Conservation (phyloP, 441 rosid genomes). For the Populus hybrid region DNA sequence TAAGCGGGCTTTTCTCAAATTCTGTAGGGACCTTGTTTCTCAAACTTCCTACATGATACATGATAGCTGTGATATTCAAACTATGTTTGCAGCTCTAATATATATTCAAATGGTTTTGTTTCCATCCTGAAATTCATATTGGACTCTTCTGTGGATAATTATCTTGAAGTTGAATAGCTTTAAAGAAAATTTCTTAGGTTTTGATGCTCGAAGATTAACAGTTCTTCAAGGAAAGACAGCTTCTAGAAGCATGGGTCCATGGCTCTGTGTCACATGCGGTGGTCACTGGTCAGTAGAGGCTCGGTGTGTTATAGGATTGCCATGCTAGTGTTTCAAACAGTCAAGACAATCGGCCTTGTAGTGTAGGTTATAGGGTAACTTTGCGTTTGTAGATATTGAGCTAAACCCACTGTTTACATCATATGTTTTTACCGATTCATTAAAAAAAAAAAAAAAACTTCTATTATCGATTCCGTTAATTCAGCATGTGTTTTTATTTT, state of each 20-base stretch:
- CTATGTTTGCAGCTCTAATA: background rate
- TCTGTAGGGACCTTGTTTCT: slow-evolving; percentile 42
- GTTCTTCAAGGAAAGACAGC: too few species aligned
- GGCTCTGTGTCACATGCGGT: background rate
- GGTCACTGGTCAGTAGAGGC: background rate
- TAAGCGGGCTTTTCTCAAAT: slow-evolving; percentile 27
- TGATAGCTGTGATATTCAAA: background rate
- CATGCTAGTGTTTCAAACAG: background rate
- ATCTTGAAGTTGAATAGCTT: background rate
- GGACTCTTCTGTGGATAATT: background rate
- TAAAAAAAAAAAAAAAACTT: too few species aligned
- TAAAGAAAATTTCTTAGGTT: too few species aligned
- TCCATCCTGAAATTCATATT: background rate
- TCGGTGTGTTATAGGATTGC: background rate
- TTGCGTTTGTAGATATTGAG: too few species aligned
- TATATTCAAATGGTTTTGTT: background rate
- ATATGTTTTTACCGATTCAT: too few species aligned
- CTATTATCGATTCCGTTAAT: too few species aligned
- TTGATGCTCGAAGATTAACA: too few species aligned
- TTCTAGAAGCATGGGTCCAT: background rate
- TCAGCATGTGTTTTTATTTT: too few species aligned
- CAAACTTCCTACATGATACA: slow-evolving; percentile 27
- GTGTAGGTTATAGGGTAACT: too few species aligned
- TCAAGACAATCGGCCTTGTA: background rate
- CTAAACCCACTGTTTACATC: too few species aligned